These are phyloP conservation scores for Stramenopiles sp. DNA, from an alignment of 352 stramenopile genomes.

Conservation along the genomic window DNA sequence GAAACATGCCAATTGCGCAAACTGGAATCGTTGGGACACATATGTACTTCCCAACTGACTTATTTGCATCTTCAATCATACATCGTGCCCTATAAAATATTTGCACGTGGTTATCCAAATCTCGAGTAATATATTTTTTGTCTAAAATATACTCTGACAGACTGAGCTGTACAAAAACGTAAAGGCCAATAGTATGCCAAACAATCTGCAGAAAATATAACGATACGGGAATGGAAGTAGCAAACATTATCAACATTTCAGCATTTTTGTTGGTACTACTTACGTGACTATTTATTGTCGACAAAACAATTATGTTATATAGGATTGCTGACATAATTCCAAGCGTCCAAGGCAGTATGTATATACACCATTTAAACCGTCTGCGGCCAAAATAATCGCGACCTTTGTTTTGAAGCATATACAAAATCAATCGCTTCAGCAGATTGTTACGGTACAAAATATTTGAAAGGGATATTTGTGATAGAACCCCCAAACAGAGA, in stretches of 20 bases:
- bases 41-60: background rate
- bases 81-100: background rate
- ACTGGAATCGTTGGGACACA: background rate
- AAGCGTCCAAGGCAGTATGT: no score
- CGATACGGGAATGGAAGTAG: no score
- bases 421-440: background rate
- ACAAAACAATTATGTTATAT: no score
- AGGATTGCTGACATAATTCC: no score
- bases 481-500: background rate
- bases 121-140: background rate
- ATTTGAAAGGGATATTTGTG: background rate
- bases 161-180: background rate
- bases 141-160: background rate
- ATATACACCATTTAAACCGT: background rate
- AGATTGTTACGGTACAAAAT: background rate
- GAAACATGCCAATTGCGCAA: background rate
- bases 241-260: background rate
- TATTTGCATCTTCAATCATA: background rate
- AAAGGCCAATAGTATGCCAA: background rate
- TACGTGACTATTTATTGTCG: no score
- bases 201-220: slow-evolving; percentile 1
- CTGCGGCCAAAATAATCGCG: background rate
- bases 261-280: no score
- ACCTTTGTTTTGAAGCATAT: background rate
- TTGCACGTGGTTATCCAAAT: background rate